These are phyloP conservation scores for Globisporangium carolinianum DNA, from an alignment of 352 stramenopile species.

Conservation along the genomic window DNA sequence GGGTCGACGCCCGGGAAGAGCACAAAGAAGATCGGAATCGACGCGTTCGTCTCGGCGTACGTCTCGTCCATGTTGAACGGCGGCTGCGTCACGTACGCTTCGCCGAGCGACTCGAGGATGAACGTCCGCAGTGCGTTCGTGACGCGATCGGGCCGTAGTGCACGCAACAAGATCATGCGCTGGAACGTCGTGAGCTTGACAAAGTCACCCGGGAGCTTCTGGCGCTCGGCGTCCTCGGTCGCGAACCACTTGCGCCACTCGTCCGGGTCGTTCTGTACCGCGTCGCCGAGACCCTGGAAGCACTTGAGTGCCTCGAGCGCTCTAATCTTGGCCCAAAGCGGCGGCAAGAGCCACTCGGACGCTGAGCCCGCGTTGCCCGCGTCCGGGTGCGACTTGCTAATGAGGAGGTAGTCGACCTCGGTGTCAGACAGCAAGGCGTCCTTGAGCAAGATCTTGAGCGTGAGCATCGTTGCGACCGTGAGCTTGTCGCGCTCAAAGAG, in stretches of 20 bases:
- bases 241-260: constrained; percentile 97
- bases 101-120: constrained; percentile 84
- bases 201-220: constrained; percentile 93
- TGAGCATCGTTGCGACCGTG: constrained; percentile 92
- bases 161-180: constrained; percentile 86
- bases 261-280: constrained; percentile 95
- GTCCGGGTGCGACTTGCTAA: constrained; percentile 80
- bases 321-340: constrained; percentile 92
- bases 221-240: constrained; percentile 90
- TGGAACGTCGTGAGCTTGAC: constrained; percentile 75
- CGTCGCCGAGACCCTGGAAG: constrained; percentile 91
- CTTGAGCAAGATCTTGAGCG: constrained; percentile 91
- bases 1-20: constrained; percentile 93
- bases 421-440: constrained; percentile 73
- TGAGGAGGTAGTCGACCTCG: constrained; percentile 91
- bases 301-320: constrained; percentile 89
- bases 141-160: constrained; percentile 92
- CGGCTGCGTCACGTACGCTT: constrained; percentile 89
- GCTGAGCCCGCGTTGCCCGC: constrained; percentile 90
- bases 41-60: constrained; percentile 87
- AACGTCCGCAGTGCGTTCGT: constrained; percentile 90
- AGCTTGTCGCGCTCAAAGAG: constrained; percentile 95
- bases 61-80: constrained; percentile 90
- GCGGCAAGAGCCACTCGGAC: constrained; percentile 88
- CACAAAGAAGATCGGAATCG: constrained; percentile 95